Evolutionary conservation across 768 basidiomycete genomes (phyloP).

Genomic region (Agrocybe praecox): DNA sequence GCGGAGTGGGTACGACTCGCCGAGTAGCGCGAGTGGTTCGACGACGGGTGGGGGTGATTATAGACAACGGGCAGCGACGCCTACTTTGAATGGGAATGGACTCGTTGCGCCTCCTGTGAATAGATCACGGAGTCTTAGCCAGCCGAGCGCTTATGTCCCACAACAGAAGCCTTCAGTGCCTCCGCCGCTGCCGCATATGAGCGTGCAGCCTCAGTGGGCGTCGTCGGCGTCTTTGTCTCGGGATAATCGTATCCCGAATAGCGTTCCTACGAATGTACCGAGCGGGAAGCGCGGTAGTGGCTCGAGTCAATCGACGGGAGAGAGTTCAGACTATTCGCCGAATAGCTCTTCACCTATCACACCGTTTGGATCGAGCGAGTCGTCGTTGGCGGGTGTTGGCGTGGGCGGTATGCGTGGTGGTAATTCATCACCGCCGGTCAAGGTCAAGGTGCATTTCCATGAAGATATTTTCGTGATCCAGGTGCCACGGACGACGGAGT

Average conservation of each 20-base stretch:
- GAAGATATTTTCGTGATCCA: constrained; percentile 96
- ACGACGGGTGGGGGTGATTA: constrained; percentile 36
- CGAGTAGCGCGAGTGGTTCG: constrained; percentile 14
- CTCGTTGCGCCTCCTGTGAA: constrained; percentile 36
- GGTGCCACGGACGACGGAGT: constrained; percentile 79
- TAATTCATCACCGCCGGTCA: constrained; percentile 52
- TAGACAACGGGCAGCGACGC: constrained; percentile 33
- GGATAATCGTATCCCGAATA: constrained; percentile 19
- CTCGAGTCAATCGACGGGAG: constrained; percentile 81
- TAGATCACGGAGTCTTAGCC: constrained; percentile 79
- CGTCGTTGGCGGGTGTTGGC: constrained; percentile 61
- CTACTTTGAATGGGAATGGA: constrained; percentile 29
- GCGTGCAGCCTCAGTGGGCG: constrained; percentile 44
- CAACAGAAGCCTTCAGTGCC: constrained; percentile 53
- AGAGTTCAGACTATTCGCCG: constrained; percentile 84
- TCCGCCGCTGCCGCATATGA: constrained; percentile 50
- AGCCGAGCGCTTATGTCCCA: constrained; percentile 72
- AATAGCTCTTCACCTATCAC: constrained; percentile 87
- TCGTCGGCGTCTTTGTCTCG: no score
- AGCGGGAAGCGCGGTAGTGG: constrained; percentile 79
- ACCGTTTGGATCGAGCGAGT: constrained; percentile 89
- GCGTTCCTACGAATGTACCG: constrained; percentile 35
- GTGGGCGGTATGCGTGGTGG: constrained; percentile 44
- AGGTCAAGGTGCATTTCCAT: constrained; percentile 93
- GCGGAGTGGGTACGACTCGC: constrained; percentile 51